Percentiles rank a stretch among this genome's conserved stretches.
These are phyloP conservation scores for Thelephora ganbajun DNA, from an alignment of 768 basidiomycete genomes.

Conservation along the genomic window DNA sequence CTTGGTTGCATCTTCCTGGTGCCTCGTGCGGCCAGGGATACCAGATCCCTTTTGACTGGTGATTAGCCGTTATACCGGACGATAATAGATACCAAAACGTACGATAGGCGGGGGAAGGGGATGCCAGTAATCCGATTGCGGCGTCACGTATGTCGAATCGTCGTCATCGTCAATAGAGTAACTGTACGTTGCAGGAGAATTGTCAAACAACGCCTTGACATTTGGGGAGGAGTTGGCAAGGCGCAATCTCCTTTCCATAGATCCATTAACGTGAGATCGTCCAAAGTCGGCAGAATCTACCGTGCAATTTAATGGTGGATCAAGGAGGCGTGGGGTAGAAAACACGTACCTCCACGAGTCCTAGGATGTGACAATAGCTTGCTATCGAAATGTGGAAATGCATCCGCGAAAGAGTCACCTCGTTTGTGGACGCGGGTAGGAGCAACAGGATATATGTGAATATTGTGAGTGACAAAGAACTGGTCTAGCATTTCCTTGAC, in stretches of 20 bases:
- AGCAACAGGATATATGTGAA: constrained; percentile 69
- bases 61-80: constrained; percentile 8
- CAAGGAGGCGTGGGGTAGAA: background rate
- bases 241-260: constrained; percentile 56
- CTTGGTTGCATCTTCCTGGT: constrained; percentile 64
- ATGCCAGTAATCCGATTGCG: constrained; percentile 61
- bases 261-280: constrained; percentile 29
- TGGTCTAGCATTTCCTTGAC: constrained; percentile 90
- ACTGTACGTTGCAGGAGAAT: constrained; percentile 56
- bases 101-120: constrained; percentile 59
- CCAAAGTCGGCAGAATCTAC: constrained; percentile 68
- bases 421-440: constrained; percentile 73
- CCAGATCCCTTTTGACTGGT: constrained; percentile 42
- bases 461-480: constrained; percentile 72
- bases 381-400: constrained; percentile 93
- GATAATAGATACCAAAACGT: constrained; percentile 16
- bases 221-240: constrained; percentile 86
- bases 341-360: constrained; percentile 34
- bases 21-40: constrained; percentile 51
- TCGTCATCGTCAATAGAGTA: constrained; percentile 69
- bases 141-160: constrained; percentile 32
- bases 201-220: constrained; percentile 89
- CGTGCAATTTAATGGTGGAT: constrained; percentile 7
- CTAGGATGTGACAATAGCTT: constrained; percentile 76
- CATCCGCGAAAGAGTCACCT: constrained; percentile 87